Conservation (phyloP, 179 eudicot species). For the Nepenthes alata region DNA sequence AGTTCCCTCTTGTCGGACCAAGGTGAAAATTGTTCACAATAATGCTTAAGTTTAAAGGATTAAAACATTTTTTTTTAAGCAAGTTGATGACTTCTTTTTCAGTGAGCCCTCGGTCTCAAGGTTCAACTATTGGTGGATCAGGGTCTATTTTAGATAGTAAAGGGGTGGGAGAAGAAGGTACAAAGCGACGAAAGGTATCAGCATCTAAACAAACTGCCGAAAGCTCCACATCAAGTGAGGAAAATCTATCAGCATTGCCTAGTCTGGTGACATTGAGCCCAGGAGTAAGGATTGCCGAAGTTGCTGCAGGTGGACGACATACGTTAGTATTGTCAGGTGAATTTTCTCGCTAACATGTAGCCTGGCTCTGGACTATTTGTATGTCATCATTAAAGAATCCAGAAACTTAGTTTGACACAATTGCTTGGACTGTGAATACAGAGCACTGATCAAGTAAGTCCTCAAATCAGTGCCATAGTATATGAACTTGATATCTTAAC, state of each 20-base stretch:
- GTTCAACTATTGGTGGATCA: slow-evolving; percentile 39
- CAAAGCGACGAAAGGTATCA: slow-evolving; percentile 73
- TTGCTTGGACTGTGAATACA: too few relatives aligned
- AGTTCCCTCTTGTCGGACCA: slow-evolving; percentile 41
- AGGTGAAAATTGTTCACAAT: slow-evolving; percentile 33
- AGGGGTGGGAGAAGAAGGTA: slow-evolving; percentile 58
- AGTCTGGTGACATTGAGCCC: slow-evolving; percentile 77
- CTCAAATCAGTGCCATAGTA: too few relatives aligned
- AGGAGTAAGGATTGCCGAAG: slow-evolving; percentile 67
- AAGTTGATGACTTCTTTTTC: slow-evolving; percentile 9
- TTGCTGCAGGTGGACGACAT: slow-evolving; percentile 99
- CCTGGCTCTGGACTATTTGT: not conserved
- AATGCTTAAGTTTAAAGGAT: not conserved
- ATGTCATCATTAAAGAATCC: not conserved
- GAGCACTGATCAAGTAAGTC: too few relatives aligned
- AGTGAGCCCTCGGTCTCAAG: slow-evolving; percentile 68
- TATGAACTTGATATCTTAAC: too few relatives aligned
- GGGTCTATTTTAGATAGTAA: slow-evolving; percentile 31
- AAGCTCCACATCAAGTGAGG: slow-evolving; percentile 59
- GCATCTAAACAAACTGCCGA: slow-evolving; percentile 69
- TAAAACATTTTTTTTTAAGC: not conserved
- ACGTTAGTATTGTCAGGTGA: slow-evolving; percentile 88
- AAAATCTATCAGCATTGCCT: slow-evolving; percentile 65
- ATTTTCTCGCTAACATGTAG: not conserved
- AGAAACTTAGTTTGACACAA: too few relatives aligned